phyloP scores from a whole-genome alignment of 306 rosid genomes.

The Aeschynomene evenia region DNA sequence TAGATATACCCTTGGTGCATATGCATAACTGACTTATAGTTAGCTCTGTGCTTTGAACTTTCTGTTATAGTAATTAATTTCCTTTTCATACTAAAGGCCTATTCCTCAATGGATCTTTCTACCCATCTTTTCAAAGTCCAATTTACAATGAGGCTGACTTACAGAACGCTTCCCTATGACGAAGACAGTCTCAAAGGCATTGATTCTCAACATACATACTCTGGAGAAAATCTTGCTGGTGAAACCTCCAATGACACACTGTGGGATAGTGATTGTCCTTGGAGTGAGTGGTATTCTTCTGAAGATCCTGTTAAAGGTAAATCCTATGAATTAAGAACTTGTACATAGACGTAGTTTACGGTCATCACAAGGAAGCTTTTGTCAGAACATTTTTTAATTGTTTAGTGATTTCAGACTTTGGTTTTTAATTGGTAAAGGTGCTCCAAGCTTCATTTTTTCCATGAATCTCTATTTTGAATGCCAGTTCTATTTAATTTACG shows the following conservation, averaged over 20 bases:
- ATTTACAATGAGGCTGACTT: slow-evolving; percentile 74
- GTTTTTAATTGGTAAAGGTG: slow-evolving; percentile 15
- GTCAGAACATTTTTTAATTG: neutral
- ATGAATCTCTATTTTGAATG: slow-evolving; percentile 12
- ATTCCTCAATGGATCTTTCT: slow-evolving; percentile 62
- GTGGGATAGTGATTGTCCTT: slow-evolving; percentile 80
- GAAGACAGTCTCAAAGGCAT: slow-evolving; percentile 45
- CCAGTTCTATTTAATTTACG: slow-evolving; percentile 29
- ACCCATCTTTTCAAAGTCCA: slow-evolving; percentile 60
- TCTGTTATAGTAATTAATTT: slow-evolving; percentile 24
- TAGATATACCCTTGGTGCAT: neutral
- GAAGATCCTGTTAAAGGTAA: slow-evolving; percentile 88
- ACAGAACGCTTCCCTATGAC: slow-evolving; percentile 59
- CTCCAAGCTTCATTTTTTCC: slow-evolving; percentile 20
- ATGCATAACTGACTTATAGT: slow-evolving; percentile 20
- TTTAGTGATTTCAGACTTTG: neutral
- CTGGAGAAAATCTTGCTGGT: slow-evolving; percentile 40
- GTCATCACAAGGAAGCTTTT: neutral
- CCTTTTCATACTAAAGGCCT: slow-evolving; percentile 58
- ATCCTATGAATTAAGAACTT: slow-evolving; percentile 2
- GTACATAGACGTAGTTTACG: slow-evolving; percentile 23
- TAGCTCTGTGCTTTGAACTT: neutral
- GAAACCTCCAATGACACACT: slow-evolving; percentile 48
- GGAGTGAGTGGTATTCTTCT: slow-evolving; percentile 88
- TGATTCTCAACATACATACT: slow-evolving; percentile 45